A percentile compares a stretch with the other conserved stretches of the same genome.
Conservation (phyloP, 345 rosid species). For the Pugionium cornutum region DNA sequence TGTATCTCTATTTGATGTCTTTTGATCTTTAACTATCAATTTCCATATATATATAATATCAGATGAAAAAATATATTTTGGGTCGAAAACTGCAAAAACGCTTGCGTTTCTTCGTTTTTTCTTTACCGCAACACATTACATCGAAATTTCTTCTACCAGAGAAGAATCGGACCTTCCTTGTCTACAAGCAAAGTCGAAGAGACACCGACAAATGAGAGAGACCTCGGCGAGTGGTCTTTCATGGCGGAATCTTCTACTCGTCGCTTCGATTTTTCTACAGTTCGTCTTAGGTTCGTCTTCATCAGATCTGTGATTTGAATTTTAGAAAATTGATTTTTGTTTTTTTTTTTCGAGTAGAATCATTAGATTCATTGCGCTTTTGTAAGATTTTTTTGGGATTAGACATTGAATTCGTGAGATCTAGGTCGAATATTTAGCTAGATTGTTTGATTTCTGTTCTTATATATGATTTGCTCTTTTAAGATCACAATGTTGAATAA, state of each 20-base stretch:
- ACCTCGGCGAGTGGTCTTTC: slow-evolving; percentile 20
- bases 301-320: slow-evolving; percentile 34
- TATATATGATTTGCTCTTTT: not conserved
- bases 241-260: slow-evolving; percentile 35
- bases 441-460: not conserved
- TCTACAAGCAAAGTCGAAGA: slow-evolving; percentile 6
- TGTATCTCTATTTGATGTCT: too few species aligned
- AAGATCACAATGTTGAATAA: not conserved
- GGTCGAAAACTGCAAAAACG: too few species aligned
- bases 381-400: not conserved
- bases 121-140: too few species aligned
- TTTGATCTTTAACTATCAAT: too few species aligned
- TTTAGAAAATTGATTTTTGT: not conserved
- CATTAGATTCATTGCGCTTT: not conserved
- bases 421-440: slow-evolving; percentile 1
- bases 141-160: not conserved
- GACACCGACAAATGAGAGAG: slow-evolving; percentile 25
- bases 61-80: too few species aligned
- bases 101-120: too few species aligned
- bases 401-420: not conserved
- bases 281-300: slow-evolving; percentile 55
- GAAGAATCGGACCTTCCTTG: slow-evolving; percentile 12
- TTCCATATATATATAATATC: too few species aligned
- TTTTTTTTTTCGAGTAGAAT: slow-evolving; percentile 9
- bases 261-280: slow-evolving; percentile 48